A percentile compares a stretch with the other conserved stretches of the same genome.
phyloP scores from a whole-genome alignment of 2,329 filamentous ascomycete species.

The Zasmidium angulare region DNA sequence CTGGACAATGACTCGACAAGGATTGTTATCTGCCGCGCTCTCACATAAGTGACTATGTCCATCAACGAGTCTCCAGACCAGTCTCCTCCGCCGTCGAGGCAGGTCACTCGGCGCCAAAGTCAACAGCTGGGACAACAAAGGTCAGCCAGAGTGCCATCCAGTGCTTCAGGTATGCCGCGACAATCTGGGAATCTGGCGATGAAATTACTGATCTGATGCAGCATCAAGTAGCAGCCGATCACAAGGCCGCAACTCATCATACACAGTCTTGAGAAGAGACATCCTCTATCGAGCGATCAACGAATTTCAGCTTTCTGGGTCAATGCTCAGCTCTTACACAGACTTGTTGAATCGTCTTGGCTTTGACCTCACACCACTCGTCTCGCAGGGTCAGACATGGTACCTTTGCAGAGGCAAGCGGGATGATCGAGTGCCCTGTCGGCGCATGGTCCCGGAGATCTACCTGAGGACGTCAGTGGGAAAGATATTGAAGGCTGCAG shows the following conservation, averaged over 20 bases:
- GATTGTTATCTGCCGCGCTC: not conserved
- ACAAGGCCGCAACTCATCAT: not conserved
- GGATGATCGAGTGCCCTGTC: conserved; percentile 4
- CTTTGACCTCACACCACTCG: conserved; percentile 10
- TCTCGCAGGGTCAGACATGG: conserved; percentile 12
- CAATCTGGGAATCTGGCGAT: not conserved
- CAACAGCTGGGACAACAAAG: not conserved
- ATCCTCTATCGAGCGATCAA: conserved; percentile 10
- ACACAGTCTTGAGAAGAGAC: conserved; percentile 4
- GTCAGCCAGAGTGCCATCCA: not conserved
- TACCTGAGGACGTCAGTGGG: conserved; percentile 10
- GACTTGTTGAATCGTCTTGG: conserved; percentile 8
- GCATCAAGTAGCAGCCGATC: not conserved
- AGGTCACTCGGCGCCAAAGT: not conserved
- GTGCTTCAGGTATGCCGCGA: not conserved
- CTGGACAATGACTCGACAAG: not conserved
- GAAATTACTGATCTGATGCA: not conserved
- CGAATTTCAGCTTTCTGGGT: conserved; percentile 9
- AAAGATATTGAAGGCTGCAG: conserved; percentile 10
- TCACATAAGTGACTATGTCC: not conserved
- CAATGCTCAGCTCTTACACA: conserved; percentile 9
- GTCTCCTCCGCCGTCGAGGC: not conserved
- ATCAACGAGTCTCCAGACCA: not conserved
- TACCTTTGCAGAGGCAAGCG: conserved; percentile 11
- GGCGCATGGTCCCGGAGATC: conserved; percentile 12